Conservation (phyloP, 768 basidiomycete genomes). For the Mycena amicta region DNA sequence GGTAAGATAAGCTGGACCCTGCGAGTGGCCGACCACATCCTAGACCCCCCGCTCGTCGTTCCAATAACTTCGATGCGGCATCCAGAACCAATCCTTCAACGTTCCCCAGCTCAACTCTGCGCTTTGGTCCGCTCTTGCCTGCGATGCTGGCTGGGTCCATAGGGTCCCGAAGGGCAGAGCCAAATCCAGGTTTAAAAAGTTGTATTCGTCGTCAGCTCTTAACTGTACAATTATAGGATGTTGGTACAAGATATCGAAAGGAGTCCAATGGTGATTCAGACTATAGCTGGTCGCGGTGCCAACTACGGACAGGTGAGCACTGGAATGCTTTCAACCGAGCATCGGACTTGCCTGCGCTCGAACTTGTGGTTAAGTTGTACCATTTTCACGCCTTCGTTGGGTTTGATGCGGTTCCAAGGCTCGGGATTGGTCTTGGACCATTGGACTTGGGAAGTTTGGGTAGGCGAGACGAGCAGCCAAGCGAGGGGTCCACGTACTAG, state of each 20-base stretch:
- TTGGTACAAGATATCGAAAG: too few species aligned
- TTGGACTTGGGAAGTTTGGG: constrained; percentile 38
- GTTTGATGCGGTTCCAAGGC: constrained; percentile 87
- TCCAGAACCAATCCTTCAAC: too few species aligned
- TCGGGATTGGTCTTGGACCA: constrained; percentile 75
- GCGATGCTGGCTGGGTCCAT: too few species aligned
- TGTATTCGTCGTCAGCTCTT: background rate
- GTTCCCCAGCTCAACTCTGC: too few species aligned
- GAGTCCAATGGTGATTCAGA: too few species aligned
- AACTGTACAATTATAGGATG: background rate
- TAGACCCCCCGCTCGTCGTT: too few species aligned
- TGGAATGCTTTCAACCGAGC: constrained; percentile 5
- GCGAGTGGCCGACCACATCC: too few species aligned
- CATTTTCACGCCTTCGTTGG: constrained; percentile 74
- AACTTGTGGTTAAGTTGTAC: constrained; percentile 73
- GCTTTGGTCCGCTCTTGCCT: too few species aligned
- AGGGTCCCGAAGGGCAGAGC: too few species aligned
- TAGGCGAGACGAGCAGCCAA: constrained; percentile 10
- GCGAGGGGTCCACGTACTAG: constrained; percentile 39
- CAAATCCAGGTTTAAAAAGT: too few species aligned
- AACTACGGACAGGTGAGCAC: constrained; percentile 2
- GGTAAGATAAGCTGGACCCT: too few species aligned
- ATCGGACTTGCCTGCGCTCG: constrained; percentile 58
- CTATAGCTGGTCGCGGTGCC: constrained; percentile 10
- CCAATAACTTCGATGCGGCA: too few species aligned